phyloP scores from a whole-genome alignment of 164 flowering plant species.

The Chimonanthus salicifolius region DNA sequence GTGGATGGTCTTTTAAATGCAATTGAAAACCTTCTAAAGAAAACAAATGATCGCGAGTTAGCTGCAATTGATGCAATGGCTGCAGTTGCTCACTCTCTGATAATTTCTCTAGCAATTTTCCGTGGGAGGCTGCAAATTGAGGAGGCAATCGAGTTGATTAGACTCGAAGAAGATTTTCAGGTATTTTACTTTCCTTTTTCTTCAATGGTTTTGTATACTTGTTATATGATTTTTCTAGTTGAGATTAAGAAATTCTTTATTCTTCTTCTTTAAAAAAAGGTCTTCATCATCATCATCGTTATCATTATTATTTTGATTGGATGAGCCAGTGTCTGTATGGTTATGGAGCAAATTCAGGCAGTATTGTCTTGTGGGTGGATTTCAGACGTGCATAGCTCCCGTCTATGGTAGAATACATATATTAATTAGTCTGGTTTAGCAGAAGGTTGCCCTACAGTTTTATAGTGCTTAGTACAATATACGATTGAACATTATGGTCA shows the following conservation, averaged over 20 bases:
- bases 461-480: no score
- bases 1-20: conserved; percentile 69
- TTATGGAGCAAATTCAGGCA: no score
- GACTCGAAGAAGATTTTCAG: conserved; percentile 96
- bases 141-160: conserved; percentile 79
- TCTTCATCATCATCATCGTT: no score
- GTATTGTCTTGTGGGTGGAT: no score
- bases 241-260: no score
- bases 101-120: conserved; percentile 63
- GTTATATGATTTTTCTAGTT: neutral
- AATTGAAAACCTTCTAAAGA: conserved; percentile 57
- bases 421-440: no score
- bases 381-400: no score
- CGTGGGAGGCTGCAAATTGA: conserved; percentile 72
- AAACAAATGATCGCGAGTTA: conserved; percentile 66
- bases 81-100: conserved; percentile 72
- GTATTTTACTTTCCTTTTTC: conserved; percentile 23
- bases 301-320: no score
- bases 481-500: no score
- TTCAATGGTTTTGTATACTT: neutral
- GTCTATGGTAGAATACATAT: no score
- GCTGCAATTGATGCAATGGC: conserved; percentile 92
- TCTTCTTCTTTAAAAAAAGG: neutral
- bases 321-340: no score
- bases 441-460: no score